Conservation (phyloP, 371 early-diverging fungal genomes). For the Zychaea mexicana region DNA sequence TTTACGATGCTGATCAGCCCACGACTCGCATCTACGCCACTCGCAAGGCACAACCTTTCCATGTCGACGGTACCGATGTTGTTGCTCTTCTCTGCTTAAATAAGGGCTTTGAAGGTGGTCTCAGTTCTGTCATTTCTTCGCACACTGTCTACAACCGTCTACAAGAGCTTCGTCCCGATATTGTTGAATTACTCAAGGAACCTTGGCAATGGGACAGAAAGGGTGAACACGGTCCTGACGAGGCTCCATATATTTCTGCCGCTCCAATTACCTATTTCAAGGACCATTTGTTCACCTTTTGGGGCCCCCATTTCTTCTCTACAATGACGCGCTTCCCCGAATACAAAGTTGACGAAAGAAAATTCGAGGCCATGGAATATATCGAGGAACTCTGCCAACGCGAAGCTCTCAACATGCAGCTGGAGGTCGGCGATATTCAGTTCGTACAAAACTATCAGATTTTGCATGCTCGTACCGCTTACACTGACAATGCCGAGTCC, state of each 20-base stretch:
- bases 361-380: constrained; percentile 43
- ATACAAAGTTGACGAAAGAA: constrained; percentile 23
- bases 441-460: constrained; percentile 48
- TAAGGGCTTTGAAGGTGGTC: constrained; percentile 38
- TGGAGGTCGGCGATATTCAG: constrained; percentile 47
- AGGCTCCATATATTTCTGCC: constrained; percentile 32
- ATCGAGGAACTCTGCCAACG: constrained; percentile 41
- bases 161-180: constrained; percentile 39
- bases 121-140: constrained; percentile 42
- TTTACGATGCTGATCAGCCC: constrained; percentile 39
- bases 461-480: constrained; percentile 46
- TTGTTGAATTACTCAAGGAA: constrained; percentile 42
- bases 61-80: constrained; percentile 47
- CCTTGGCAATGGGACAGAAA: constrained; percentile 52
- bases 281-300: constrained; percentile 39
- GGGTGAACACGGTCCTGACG: constrained; percentile 34
- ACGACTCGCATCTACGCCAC: constrained; percentile 53
- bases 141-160: constrained; percentile 48
- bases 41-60: constrained; percentile 50
- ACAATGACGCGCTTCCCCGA: constrained; percentile 44
- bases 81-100: constrained; percentile 40
- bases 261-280: constrained; percentile 36
- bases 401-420: constrained; percentile 44
- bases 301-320: constrained; percentile 50
- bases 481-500: constrained; percentile 28